phyloP scores from a whole-genome alignment of 148 eudicot species.

The Polygonum aviculare region DNA sequence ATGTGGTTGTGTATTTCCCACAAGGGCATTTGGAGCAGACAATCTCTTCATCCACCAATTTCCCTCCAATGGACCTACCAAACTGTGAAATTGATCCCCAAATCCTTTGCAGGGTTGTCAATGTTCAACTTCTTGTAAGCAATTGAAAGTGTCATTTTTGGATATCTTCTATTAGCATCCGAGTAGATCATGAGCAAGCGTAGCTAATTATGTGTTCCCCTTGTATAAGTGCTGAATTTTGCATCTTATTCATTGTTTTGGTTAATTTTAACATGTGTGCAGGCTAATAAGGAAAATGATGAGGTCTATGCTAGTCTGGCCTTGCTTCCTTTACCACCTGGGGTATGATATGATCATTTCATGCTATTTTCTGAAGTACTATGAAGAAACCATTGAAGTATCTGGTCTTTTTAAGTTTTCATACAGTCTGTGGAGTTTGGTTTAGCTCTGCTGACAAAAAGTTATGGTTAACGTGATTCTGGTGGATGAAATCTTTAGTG shows the following conservation, averaged over 20 bases:
- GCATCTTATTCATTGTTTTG: not conserved
- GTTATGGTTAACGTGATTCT: not conserved
- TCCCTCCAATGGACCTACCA: conserved; percentile 33
- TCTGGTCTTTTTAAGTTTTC: not conserved
- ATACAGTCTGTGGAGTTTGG: not conserved
- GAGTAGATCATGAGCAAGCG: not conserved
- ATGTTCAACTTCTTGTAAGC: conserved; percentile 70
- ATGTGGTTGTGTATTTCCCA: conserved; percentile 86
- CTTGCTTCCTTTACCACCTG: conserved; percentile 53
- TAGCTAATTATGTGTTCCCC: not conserved
- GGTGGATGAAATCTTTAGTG: conserved; percentile 24
- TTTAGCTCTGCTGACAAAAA: not conserved
- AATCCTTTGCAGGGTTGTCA: conserved; percentile 72
- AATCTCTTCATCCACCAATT: conserved; percentile 25
- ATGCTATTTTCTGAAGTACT: not conserved
- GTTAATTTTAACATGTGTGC: not conserved
- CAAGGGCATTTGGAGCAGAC: conserved; percentile 88
- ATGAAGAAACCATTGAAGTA: not conserved
- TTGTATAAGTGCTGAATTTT: not conserved
- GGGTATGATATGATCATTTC: conserved; percentile 32
- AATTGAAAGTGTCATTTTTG: not conserved
- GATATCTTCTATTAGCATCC: not conserved
- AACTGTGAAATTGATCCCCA: conserved; percentile 63
- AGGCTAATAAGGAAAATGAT: conserved; percentile 95
- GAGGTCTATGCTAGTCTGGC: conserved; percentile 77